Conservation (phyloP, 2,329 filamentous ascomycete species). For the Penicillium sp. region DNA sequence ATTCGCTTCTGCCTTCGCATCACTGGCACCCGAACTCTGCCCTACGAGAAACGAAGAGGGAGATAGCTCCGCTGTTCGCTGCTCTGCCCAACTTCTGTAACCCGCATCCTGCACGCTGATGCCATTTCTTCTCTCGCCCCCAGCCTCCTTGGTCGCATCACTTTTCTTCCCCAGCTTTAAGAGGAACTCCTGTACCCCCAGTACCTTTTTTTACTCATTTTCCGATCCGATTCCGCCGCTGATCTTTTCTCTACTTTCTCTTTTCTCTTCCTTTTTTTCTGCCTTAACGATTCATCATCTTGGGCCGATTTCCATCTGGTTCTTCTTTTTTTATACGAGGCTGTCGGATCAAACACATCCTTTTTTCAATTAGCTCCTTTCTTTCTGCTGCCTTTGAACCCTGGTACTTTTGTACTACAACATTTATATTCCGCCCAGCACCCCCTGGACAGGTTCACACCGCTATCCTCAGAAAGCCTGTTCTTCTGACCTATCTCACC, state of each 20-base stretch:
- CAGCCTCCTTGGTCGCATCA: conserved; percentile 24
- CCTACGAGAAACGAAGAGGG: conserved; percentile 7
- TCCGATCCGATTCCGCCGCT: conserved; percentile 19
- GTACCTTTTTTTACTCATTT: conserved; percentile 1
- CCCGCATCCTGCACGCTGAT: conserved; percentile 18
- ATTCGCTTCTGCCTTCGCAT: conserved; percentile 26
- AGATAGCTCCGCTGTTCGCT: conserved; percentile 18
- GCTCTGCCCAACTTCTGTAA: conserved; percentile 27
- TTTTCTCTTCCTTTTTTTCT: background rate
- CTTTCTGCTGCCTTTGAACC: background rate
- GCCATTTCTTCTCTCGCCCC: conserved; percentile 15
- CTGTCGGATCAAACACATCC: background rate
- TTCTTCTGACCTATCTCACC: conserved; percentile 3
- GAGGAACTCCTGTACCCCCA: background rate
- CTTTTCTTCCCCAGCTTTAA: conserved; percentile 12
- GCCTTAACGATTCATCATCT: background rate
- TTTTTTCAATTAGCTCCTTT: background rate
- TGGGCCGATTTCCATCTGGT: no score
- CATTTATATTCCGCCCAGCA: conserved; percentile 13
- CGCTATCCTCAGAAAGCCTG: conserved; percentile 10
- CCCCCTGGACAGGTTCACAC: conserved; percentile 13
- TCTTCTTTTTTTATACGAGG: conserved; percentile 1
- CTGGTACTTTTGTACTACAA: background rate
- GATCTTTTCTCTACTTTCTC: conserved; percentile 5
- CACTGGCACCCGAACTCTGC: conserved; percentile 18